Conservation (phyloP, 176 grass and related monocot species). For the Ampelocalamus luodianensis region DNA sequence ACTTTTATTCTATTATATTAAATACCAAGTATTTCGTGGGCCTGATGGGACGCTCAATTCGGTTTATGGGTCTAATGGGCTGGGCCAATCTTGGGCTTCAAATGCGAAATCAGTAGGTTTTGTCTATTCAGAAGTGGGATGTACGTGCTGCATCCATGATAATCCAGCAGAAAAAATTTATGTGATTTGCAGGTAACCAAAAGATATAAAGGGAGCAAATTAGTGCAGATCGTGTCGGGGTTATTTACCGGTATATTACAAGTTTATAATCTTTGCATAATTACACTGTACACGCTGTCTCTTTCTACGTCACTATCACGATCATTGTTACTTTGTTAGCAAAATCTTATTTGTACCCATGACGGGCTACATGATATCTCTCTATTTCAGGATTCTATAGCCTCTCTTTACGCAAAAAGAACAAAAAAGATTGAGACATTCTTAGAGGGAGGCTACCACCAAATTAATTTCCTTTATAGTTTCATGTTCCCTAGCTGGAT, state of each 20-base stretch:
- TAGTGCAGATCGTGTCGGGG: neutral
- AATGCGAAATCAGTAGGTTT: neutral
- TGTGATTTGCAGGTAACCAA: too few relatives aligned
- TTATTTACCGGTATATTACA: neutral
- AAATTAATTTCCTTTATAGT: neutral
- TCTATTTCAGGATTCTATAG: conserved; percentile 3
- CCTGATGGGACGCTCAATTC: neutral
- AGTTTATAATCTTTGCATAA: neutral
- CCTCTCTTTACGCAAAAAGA: conserved; percentile 7
- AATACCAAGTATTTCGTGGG: neutral
- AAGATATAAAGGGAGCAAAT: neutral
- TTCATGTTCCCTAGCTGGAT: conserved; percentile 30
- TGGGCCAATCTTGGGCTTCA: neutral
- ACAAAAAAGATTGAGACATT: neutral
- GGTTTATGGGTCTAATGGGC: neutral
- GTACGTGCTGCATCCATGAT: neutral
- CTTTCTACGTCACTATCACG: neutral
- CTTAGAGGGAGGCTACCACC: conserved; percentile 4
- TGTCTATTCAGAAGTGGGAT: neutral
- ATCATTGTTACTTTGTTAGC: neutral
- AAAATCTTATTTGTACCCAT: conserved; percentile 30
- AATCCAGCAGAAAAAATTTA: neutral
- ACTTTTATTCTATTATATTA: too few relatives aligned
- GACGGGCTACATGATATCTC: too few relatives aligned
- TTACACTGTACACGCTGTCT: neutral